Conservation (phyloP, 306 rosid species). For the Cicer chorassanicum region DNA sequence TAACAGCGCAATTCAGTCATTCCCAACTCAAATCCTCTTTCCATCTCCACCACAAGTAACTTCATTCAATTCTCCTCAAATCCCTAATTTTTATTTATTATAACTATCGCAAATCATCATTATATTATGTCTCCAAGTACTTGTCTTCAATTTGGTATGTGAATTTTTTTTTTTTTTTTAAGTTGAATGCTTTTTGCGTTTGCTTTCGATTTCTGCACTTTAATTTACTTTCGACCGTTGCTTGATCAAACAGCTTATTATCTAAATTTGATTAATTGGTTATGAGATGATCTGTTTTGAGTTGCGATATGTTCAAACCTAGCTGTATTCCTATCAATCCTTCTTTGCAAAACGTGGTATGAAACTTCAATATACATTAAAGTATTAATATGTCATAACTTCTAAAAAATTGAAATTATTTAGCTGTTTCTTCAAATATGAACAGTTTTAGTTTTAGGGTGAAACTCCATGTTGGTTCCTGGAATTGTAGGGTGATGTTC, state of each 20-base stretch:
- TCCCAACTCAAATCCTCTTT: too few relatives aligned
- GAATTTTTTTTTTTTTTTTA: too few relatives aligned
- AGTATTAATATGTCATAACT: not conserved
- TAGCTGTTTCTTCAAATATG: not conserved
- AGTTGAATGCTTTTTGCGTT: not conserved
- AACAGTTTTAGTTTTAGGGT: not conserved
- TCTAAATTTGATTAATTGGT: conserved; percentile 7
- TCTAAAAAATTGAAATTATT: not conserved
- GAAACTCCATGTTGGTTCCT: not conserved
- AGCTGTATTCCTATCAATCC: too few relatives aligned
- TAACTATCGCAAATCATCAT: too few relatives aligned
- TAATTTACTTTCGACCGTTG: not conserved
- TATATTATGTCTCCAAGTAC: too few relatives aligned
- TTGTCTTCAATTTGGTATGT: too few relatives aligned
- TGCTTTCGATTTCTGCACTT: not conserved
- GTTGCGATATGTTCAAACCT: too few relatives aligned
- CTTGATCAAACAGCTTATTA: not conserved
- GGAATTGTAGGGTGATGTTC: not conserved
- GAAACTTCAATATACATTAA: not conserved
- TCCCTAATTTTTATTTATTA: too few relatives aligned
- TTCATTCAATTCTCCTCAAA: too few relatives aligned
- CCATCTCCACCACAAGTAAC: too few relatives aligned
- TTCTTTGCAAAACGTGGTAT: not conserved
- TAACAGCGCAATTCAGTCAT: too few relatives aligned
- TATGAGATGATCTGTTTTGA: not conserved